A percentile compares a stretch with the other conserved stretches of the same genome.
Evolutionary conservation across 805 yeast genomes (phyloP).

Genomic region (Kuraishia cidri): DNA sequence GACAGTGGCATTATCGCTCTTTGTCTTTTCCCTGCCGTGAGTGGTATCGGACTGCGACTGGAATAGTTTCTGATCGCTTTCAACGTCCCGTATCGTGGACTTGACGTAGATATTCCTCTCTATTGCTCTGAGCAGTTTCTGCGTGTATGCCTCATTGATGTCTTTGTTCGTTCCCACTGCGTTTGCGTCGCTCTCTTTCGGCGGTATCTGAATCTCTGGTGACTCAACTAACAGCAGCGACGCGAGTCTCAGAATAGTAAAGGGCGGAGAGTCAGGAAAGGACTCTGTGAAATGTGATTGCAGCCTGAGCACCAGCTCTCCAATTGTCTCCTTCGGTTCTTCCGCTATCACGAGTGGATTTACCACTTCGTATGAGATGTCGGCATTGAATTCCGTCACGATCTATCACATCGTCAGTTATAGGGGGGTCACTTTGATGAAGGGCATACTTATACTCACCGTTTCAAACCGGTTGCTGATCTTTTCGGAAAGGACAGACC

Average conservation of each 20-base stretch:
- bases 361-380: slow-evolving; percentile 6
- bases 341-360: slow-evolving; percentile 6
- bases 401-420: too few species aligned
- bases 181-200: not conserved
- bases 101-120: not conserved
- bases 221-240: slow-evolving; percentile 1
- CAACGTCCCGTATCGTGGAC: not conserved
- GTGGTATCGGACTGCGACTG: not conserved
- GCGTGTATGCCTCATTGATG: not conserved
- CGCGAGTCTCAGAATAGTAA: slow-evolving; percentile 14
- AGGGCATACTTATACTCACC: too few species aligned
- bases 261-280: slow-evolving; percentile 18
- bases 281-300: slow-evolving; percentile 4
- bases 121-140: not conserved
- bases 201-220: not conserved
- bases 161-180: not conserved
- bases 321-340: slow-evolving; percentile 7
- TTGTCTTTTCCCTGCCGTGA: not conserved
- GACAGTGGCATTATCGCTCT: not conserved
- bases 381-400: slow-evolving; percentile 8
- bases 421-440: too few species aligned
- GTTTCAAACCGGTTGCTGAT: too few species aligned
- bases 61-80: not conserved
- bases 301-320: slow-evolving; percentile 7
- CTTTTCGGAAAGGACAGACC: too few species aligned